These are phyloP conservation scores for Nakazawaea peltata DNA, from an alignment of 805 yeast genomes.

Conservation along the genomic window DNA sequence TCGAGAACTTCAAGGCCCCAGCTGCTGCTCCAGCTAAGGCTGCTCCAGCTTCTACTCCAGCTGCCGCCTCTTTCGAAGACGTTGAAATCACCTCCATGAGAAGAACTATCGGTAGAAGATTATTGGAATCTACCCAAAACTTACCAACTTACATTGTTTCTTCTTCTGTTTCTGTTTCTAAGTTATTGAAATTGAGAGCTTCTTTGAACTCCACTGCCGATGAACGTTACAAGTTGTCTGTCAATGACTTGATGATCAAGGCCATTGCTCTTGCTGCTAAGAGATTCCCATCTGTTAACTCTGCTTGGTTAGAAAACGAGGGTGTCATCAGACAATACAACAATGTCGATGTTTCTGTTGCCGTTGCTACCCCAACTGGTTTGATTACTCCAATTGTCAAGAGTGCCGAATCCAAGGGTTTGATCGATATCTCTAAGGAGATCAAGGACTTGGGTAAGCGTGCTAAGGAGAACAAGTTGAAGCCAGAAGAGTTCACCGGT, in stretches of 20 bases:
- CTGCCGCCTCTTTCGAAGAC: conserved; percentile 63
- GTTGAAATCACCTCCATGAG: conserved; percentile 89
- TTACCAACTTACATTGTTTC: conserved; percentile 93
- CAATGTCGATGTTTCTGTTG: conserved; percentile 94
- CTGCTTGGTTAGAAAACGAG: conserved; percentile 86
- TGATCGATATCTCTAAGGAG: conserved; percentile 70
- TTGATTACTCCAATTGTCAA: conserved; percentile 93
- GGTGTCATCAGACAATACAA: conserved; percentile 88
- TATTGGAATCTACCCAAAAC: conserved; percentile 74
- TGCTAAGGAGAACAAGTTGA: conserved; percentile 88
- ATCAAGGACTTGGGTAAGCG: conserved; percentile 92
- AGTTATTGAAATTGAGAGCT: conserved; percentile 85
- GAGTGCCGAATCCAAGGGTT: conserved; percentile 82
- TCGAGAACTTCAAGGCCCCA: conserved; percentile 59
- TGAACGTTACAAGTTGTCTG: conserved; percentile 84
- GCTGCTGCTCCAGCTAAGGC: conserved; percentile 34
- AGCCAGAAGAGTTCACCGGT: conserved; percentile 98
- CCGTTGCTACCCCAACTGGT: conserved; percentile 98
- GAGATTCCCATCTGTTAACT: conserved; percentile 90
- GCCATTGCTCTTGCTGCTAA: conserved; percentile 86
- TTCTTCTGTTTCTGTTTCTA: conserved; percentile 77
- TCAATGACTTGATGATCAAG: conserved; percentile 90
- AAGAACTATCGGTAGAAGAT: conserved; percentile 84
- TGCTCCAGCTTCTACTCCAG: conserved; percentile 36
- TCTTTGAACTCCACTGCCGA: conserved; percentile 80